Conservation (phyloP, 257 asterid species). For the Primulina eburnea region DNA sequence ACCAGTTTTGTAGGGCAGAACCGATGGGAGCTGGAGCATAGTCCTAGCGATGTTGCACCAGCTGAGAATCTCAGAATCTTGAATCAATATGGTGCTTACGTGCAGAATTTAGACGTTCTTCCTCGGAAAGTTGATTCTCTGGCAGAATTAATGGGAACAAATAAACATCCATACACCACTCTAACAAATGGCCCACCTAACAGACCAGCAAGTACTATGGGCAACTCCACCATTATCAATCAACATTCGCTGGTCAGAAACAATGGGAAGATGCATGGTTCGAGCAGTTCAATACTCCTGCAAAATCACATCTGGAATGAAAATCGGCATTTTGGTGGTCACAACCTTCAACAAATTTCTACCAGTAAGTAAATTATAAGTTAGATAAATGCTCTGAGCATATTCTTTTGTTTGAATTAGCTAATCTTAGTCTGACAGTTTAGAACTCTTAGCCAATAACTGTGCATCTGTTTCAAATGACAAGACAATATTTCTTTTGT, state of each 20-base stretch:
- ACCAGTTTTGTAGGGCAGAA: constrained; percentile 13
- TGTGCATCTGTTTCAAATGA: background rate
- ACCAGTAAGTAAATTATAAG: constrained; percentile 40
- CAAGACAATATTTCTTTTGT: background rate
- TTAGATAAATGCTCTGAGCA: background rate
- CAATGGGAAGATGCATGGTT: constrained; percentile 21
- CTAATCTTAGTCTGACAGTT: background rate
- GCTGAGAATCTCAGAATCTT: constrained; percentile 20
- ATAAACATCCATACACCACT: constrained; percentile 21
- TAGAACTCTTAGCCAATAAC: background rate
- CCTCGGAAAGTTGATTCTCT: constrained; percentile 32
- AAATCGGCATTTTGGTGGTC: constrained; percentile 26
- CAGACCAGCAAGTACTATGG: constrained; percentile 12
- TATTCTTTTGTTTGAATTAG: constrained; percentile 4
- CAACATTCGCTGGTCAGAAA: constrained; percentile 38
- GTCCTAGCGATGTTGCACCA: constrained; percentile 19
- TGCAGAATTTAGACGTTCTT: constrained; percentile 27
- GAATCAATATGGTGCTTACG: constrained; percentile 28
- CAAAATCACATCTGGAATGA: constrained; percentile 27
- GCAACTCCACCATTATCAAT: constrained; percentile 20
- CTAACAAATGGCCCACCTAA: constrained; percentile 22
- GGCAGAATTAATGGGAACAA: constrained; percentile 38
- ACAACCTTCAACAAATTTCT: constrained; percentile 37
- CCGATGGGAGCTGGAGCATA: constrained; percentile 23
- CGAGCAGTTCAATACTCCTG: constrained; percentile 25